Evolutionary conservation across 2,329 filamentous ascomycete species (phyloP), one percentile per base, ranked within the genome.

Genomic region (Fusarium nurragi): DNA sequence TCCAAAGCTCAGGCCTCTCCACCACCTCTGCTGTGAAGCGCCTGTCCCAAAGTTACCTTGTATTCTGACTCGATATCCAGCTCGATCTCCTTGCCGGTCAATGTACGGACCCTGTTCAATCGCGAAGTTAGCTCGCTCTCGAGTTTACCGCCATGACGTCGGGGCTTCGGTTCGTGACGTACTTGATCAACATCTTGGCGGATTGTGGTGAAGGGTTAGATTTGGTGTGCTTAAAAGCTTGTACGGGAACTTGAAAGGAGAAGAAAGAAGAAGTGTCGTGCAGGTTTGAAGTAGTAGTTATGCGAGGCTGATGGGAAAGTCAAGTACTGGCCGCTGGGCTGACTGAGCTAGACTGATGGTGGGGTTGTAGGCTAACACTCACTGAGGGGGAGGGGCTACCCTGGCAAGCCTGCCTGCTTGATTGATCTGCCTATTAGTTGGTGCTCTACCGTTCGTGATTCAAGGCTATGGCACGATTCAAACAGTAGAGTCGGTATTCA

Each of bases 71-170:
- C 95, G 77, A 99, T 97, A 76, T 98, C 94, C 73, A 99, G 88
- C 85, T 98, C 94, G 78, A 98, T 98, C 82, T 99, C 93, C 84
- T 98, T 98, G 76, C 95, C 95, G 67, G 95, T 98, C 67, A 99
- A 89, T 65, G 95, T 99, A 77, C 95, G 91, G 77, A 99, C 94
- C 85, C 94, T 99, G 72, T 39, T 47, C 40, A 40, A 41, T 30
- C 38, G 37, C 32, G 38, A 53, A 23, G 63, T 75, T 65, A 72
- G 72, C 61, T 64, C 55, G 32, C 36, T 44, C 25, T 13, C 21
- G 19, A 48, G 49, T 25, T 37, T 38, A 16, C 32, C 30, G 40
- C 26, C 46, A 49, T 60, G 60, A 53, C 56, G 56, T 51, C 32
- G 47, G 41, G 19, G 53, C 37, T 45, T 38, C 30, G 23, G 38